Conservation (phyloP, 2,329 filamentous ascomycete species). For the Dactylella cylindrospora region DNA sequence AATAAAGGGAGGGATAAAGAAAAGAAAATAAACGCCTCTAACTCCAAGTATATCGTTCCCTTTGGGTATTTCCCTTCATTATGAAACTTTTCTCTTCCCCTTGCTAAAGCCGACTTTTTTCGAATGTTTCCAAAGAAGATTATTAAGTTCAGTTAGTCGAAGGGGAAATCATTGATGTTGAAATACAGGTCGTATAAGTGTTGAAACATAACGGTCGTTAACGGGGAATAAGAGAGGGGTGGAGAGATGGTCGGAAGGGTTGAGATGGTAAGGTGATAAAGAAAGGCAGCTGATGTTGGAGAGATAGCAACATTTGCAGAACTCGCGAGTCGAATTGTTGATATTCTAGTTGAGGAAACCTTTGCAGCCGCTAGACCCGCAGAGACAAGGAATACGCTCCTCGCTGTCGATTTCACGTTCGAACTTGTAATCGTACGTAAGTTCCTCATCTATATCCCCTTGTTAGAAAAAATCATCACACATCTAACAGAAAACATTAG, state of each 20-base stretch:
- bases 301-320: too few species aligned
- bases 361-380: conserved; percentile 93
- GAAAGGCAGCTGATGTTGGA: neutral
- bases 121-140: neutral
- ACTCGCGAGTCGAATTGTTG: conserved; percentile 3
- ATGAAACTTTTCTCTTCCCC: conserved; percentile 30
- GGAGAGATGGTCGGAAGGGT: neutral
- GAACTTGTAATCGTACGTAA: conserved; percentile 99
- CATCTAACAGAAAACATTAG: conserved; percentile 43
- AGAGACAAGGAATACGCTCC: conserved; percentile 95
- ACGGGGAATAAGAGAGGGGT: neutral
- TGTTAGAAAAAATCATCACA: conserved; percentile 50
- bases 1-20: conserved; percentile 45
- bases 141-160: conserved; percentile 3
- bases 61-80: conserved; percentile 44
- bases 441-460: conserved; percentile 75
- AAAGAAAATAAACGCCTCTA: conserved; percentile 47
- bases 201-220: conserved; percentile 13
- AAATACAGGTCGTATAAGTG: conserved; percentile 36
- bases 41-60: conserved; percentile 44
- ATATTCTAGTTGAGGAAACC: conserved; percentile 99
- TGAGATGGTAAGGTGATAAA: neutral
- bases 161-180: conserved; percentile 20
- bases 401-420: conserved; percentile 93
- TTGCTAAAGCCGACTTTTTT: too few species aligned